Evolutionary conservation across 1,284 basidiomycete species (phyloP), one percentile per base, ranked within the genome.

Genomic region (Agaricales sp.): DNA sequence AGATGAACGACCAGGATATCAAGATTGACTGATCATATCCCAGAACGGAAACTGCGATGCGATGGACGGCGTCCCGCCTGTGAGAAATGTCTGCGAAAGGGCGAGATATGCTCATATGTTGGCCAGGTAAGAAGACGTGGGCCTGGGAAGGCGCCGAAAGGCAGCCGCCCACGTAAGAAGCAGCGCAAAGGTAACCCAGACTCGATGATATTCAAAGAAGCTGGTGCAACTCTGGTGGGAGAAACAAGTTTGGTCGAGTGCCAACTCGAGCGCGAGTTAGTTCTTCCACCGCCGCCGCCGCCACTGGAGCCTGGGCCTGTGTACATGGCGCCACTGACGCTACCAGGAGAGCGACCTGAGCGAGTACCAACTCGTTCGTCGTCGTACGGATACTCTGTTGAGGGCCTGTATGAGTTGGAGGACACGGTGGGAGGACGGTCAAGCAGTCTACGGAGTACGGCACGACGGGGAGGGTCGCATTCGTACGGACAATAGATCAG

Each of bases 1-100:
- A 37, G 16, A 37, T n/a, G n/a, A n/a, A n/a, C n/a, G n/a, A n/a
- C n/a, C n/a, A n/a, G n/a, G n/a, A n/a, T n/a, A n/a, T n/a, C n/a
- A n/a, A n/a, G n/a, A n/a, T n/a, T n/a, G 30, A 37, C 12, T 12
- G 30, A 11, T 37, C 16, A 37, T 51, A 44, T 53, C 20, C 43
- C 58, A 87, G 83, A 70, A 47, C 77, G 85, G 49, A 87, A 87
- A 61, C 71, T 87, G 53, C 72, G 76, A 14, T 87, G 84, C 64
- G 78, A 83, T 57, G 84, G 83, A 2, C 66, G 62, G 3, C 70
- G 68, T 51, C 84, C 83, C 24, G 62, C 65, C 4, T 87, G 85
- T 56, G 65, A 61, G 12, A 78, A 80, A 55, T 87, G 84, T 62
- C 58, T 55, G 20, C 67, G 67, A 22, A 75, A 76, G 24, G 59